These are phyloP conservation scores for Nicotiana obtusifolia DNA, from an alignment of 257 asterid species.

Conservation along the genomic window DNA sequence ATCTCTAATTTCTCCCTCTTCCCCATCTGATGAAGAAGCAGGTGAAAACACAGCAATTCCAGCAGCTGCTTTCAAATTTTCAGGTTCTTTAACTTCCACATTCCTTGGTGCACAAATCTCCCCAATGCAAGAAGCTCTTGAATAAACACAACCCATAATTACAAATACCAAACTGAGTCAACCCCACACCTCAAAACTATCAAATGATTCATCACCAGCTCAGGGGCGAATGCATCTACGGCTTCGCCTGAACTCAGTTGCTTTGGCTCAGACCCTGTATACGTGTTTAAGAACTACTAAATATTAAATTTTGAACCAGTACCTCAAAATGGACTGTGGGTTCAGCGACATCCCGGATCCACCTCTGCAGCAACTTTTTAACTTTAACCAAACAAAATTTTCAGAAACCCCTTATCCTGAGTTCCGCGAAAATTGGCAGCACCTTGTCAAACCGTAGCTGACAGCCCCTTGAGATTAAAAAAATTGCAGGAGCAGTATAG, in stretches of 20 bases:
- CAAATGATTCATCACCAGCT: slow-evolving; percentile 33
- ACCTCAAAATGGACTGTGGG: no score
- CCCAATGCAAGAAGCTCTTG: slow-evolving; percentile 79
- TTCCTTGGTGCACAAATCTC: slow-evolving; percentile 73
- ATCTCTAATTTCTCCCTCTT: slow-evolving; percentile 55
- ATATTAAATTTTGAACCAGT: no score
- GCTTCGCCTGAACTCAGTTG: no score
- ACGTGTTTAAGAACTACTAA: no score
- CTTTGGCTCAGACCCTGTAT: no score
- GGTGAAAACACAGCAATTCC: slow-evolving; percentile 58
- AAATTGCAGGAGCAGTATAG: background rate
- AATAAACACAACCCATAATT: slow-evolving; percentile 90
- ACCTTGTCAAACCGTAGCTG: background rate
- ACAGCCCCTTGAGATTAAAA: background rate
- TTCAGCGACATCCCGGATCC: no score
- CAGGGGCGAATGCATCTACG: no score
- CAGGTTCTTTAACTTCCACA: slow-evolving; percentile 40
- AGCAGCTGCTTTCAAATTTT: slow-evolving; percentile 40
- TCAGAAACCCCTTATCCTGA: background rate
- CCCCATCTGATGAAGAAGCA: slow-evolving; percentile 39
- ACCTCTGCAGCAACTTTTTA: background rate
- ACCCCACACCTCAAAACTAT: slow-evolving; percentile 27
- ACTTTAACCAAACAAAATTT: background rate
- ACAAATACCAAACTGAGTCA: slow-evolving; percentile 28
- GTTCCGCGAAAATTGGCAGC: background rate